A percentile compares a stretch with the other conserved stretches of the same genome.
Conservation (phyloP, 1,139 yeast genomes). For the Magnusiomyces clavatus region DNA sequence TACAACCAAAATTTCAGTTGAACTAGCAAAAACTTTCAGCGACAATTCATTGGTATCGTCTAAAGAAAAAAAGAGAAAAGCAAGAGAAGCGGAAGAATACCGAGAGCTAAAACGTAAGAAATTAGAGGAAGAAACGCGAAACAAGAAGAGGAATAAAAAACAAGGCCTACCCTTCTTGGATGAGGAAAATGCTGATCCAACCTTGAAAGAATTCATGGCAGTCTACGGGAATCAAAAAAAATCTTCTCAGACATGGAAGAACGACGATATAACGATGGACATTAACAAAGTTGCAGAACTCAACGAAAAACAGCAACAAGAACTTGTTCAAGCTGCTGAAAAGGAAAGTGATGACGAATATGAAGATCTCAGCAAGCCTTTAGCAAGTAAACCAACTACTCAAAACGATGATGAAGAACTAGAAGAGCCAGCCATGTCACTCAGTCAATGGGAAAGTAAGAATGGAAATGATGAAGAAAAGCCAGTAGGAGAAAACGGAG, state of each 20-base stretch:
- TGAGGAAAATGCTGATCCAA: conserved; percentile 41
- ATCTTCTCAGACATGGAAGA: conserved; percentile 61
- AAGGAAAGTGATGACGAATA: conserved; percentile 27
- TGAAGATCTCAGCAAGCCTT: conserved; percentile 14
- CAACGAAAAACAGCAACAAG: conserved; percentile 7
- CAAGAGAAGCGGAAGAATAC: conserved; percentile 12
- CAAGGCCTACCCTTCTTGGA: conserved; percentile 16
- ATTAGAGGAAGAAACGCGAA: conserved; percentile 25
- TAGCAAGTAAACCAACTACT: conserved; percentile 1
- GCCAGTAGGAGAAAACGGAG: conserved; percentile 13
- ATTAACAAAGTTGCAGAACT: conserved; percentile 19
- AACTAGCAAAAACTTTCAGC: conserved; percentile 77
- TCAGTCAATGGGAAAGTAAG: conserved; percentile 9
- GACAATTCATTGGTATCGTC: conserved; percentile 72
- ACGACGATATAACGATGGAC: conserved; percentile 50
- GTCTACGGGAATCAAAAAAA: conserved; percentile 71
- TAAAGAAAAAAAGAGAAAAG: conserved; percentile 55
- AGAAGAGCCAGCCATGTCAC: conserved; percentile 19
- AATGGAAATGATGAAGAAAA: conserved; percentile 9
- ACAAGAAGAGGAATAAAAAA: conserved; percentile 51
- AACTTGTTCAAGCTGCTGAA: conserved; percentile 20
- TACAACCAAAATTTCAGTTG: conserved; percentile 72
- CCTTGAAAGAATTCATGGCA: conserved; percentile 70
- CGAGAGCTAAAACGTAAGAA: conserved; percentile 12
- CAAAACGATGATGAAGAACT: conserved; percentile 21